Evolutionary conservation across 208 protist genomes (phyloP).

Genomic region (Herpetomonas muscarum): DNA sequence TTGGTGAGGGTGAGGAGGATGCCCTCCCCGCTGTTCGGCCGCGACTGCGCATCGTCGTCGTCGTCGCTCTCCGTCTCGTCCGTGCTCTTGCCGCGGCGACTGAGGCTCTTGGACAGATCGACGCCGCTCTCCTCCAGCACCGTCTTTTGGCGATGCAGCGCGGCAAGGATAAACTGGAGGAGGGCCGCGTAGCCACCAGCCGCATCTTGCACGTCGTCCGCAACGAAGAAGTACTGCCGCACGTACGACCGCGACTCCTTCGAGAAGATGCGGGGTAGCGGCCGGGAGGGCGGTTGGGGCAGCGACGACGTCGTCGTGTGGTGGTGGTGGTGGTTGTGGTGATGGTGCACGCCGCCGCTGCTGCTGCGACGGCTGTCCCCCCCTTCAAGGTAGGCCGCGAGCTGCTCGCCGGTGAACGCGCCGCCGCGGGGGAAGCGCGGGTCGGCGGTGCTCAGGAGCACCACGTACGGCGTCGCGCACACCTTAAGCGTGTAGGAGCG

Average conservation of each 20-base stretch:
- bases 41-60: background rate
- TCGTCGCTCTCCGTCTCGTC: background rate
- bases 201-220: conserved; percentile 22
- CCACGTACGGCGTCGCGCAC: conserved; percentile 36
- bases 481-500: conserved; percentile 34
- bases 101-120: background rate
- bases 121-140: background rate
- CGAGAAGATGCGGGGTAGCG: conserved; percentile 38
- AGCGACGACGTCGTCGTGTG: background rate
- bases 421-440: conserved; percentile 28
- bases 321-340: background rate
- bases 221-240: conserved; percentile 59
- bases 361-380: conserved; percentile 13
- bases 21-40: conserved; percentile 12
- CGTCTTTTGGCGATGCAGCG: conserved; percentile 6
- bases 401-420: conserved; percentile 19
- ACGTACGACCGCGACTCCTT: conserved; percentile 27
- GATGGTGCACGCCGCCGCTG: conserved; percentile 4
- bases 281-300: background rate
- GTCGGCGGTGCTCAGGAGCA: conserved; percentile 35
- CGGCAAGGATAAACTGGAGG: conserved; percentile 26
- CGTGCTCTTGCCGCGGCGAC: background rate
- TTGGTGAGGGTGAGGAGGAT: conserved; percentile 42
- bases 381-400: conserved; percentile 25
- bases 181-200: conserved; percentile 40